Percentiles rank a stretch among this genome's conserved stretches.
Evolutionary conservation across 371 early-diverging fungal genomes (phyloP).

Genomic region (Polyrhizophydium stewartii): DNA sequence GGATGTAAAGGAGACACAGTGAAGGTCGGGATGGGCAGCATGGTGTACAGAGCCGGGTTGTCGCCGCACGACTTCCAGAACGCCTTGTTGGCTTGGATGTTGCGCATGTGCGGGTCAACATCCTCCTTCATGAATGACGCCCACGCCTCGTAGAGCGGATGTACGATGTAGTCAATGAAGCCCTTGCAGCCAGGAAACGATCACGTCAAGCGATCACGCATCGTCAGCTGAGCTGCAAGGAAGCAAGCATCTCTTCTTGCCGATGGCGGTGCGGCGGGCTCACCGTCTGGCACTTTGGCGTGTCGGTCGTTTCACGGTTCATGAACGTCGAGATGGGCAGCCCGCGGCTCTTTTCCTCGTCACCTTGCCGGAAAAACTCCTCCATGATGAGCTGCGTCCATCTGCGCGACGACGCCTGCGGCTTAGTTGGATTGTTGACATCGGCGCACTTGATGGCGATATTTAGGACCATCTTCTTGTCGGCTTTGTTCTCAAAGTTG

Average conservation of each 20-base stretch:
- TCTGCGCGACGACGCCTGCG: constrained; percentile 17
- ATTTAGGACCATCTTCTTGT: constrained; percentile 36
- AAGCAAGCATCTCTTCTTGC: too few relatives aligned
- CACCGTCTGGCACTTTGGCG: constrained; percentile 39
- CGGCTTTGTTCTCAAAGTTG: constrained; percentile 22
- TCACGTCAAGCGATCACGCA: background rate
- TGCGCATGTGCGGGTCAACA: constrained; percentile 22
- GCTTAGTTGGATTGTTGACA: constrained; percentile 44
- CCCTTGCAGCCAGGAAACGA: constrained; percentile 30
- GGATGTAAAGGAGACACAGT: background rate
- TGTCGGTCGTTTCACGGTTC: constrained; percentile 39
- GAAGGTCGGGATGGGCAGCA: background rate
- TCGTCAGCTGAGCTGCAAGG: background rate
- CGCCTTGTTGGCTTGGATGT: constrained; percentile 26
- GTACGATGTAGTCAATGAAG: constrained; percentile 42
- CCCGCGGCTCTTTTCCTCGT: constrained; percentile 27
- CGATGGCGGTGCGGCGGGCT: background rate
- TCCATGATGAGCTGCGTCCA: constrained; percentile 46
- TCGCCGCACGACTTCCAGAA: constrained; percentile 28
- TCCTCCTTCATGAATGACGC: constrained; percentile 29
- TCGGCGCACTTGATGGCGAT: constrained; percentile 47
- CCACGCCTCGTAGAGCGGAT: constrained; percentile 41
- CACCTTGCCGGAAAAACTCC: constrained; percentile 43
- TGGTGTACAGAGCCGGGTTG: background rate
- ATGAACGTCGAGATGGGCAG: constrained; percentile 37